A percentile compares a stretch with the other conserved stretches of the same genome.
Conservation (phyloP, 495 filamentous ascomycete species). For the Alectoria sarmentosa region DNA sequence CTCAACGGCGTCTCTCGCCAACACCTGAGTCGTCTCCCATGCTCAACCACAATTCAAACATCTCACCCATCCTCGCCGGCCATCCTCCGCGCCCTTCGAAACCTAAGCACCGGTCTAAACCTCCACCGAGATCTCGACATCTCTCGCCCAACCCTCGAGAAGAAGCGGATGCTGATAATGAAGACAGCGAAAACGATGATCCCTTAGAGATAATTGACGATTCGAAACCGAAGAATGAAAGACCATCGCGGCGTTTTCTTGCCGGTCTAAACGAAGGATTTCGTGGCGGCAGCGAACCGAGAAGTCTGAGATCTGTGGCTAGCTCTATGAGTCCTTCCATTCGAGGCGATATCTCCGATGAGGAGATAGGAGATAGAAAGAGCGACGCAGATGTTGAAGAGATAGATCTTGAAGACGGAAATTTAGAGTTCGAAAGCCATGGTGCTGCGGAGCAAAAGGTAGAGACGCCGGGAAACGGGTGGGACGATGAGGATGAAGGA, state of each 20-base stretch:
- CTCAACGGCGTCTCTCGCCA: conserved; percentile 11
- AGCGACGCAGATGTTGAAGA: conserved; percentile 23
- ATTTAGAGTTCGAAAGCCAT: background rate
- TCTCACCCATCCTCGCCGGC: conserved; percentile 5
- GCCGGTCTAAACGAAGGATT: conserved; percentile 20
- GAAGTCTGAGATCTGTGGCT: conserved; percentile 26
- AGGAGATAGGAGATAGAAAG: conserved; percentile 13
- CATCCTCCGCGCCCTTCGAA: conserved; percentile 6
- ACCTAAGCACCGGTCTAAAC: conserved; percentile 12
- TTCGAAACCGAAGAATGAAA: conserved; percentile 12
- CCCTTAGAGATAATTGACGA: conserved; percentile 26
- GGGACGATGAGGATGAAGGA: conserved; percentile 20
- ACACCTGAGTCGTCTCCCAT: conserved; percentile 20
- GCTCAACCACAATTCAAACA: conserved; percentile 12
- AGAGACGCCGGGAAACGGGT: conserved; percentile 7
- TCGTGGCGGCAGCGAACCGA: conserved; percentile 20
- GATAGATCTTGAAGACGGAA: conserved; percentile 19
- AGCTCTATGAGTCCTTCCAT: conserved; percentile 26
- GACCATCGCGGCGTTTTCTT: conserved; percentile 16
- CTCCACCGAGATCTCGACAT: conserved; percentile 9
- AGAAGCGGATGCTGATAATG: conserved; percentile 23
- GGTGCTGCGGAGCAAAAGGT: conserved; percentile 15
- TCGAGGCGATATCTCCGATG: conserved; percentile 15
- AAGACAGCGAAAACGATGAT: conserved; percentile 22
- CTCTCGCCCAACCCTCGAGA: conserved; percentile 17